Percentiles rank a stretch among this genome's conserved stretches.
These are phyloP conservation scores for Leucocoprinus birnbaumii DNA, from an alignment of 768 basidiomycete species.

Conservation along the genomic window DNA sequence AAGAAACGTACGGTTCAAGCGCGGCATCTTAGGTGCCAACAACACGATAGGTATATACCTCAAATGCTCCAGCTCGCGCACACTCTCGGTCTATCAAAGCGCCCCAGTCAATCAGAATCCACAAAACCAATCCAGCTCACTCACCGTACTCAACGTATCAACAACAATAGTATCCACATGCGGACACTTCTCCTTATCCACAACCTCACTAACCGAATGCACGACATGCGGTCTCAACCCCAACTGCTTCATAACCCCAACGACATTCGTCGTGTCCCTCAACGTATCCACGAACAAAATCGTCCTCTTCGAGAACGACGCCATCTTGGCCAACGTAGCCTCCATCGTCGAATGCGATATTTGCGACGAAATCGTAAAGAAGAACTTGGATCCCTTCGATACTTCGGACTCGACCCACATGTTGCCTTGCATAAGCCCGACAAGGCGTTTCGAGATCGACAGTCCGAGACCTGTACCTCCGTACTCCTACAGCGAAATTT, in stretches of 20 bases:
- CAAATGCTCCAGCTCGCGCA: conserved; percentile 91
- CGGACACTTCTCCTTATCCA: conserved; percentile 77
- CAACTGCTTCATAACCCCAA: conserved; percentile 73
- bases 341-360: conserved; percentile 77
- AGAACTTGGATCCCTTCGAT: conserved; percentile 90
- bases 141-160: conserved; percentile 80
- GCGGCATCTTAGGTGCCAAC: conserved; percentile 73
- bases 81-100: conserved; percentile 68
- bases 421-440: conserved; percentile 95
- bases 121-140: conserved; percentile 24
- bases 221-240: conserved; percentile 76
- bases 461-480: conserved; percentile 96
- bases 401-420: conserved; percentile 99
- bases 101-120: conserved; percentile 5
- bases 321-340: conserved; percentile 72
- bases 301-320: conserved; percentile 81
- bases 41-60: conserved; percentile 97
- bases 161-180: conserved; percentile 96
- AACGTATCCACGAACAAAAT: conserved; percentile 93
- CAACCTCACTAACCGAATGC: conserved; percentile 76
- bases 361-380: conserved; percentile 92
- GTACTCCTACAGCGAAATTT: conserved; percentile 64
- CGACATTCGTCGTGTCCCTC: conserved; percentile 71
- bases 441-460: conserved; percentile 96
- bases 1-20: conserved; percentile 61